phyloP scores from a whole-genome alignment of 768 basidiomycete species.

The Termitomyces sp. region DNA sequence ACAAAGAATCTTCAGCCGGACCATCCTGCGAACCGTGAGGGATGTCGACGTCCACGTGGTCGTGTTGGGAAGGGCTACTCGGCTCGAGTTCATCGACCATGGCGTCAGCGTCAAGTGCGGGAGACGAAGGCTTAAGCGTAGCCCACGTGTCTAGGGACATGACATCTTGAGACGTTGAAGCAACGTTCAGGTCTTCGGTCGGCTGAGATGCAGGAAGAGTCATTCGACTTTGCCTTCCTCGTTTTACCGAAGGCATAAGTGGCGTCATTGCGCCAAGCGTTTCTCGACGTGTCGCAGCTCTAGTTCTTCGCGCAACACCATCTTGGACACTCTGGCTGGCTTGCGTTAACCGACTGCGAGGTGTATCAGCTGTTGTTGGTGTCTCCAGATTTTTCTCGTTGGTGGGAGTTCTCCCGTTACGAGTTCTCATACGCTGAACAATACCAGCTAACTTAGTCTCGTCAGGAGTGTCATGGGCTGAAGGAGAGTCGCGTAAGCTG shows the following conservation, averaged over 20 bases:
- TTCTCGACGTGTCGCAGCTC: slow-evolving; percentile 13
- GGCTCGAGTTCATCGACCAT: slow-evolving; percentile 22
- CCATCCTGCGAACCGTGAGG: slow-evolving; percentile 2
- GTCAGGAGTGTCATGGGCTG: neutral
- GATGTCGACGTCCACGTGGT: neutral
- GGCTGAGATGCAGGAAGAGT: slow-evolving; percentile 7
- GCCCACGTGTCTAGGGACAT: slow-evolving; percentile 18
- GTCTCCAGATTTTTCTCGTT: neutral
- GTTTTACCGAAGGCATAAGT: slow-evolving; percentile 11
- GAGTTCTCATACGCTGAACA: slow-evolving; percentile 36
- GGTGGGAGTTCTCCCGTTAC: slow-evolving; percentile 25
- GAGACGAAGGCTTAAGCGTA: slow-evolving; percentile 16
- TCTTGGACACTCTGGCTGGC: slow-evolving; percentile 6
- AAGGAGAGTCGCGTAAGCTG: neutral
- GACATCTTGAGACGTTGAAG: slow-evolving; percentile 9
- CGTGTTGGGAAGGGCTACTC: slow-evolving; percentile 13
- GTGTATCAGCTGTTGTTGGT: neutral
- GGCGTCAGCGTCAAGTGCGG: slow-evolving; percentile 14
- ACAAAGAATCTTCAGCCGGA: slow-evolving; percentile 29
- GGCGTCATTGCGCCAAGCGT: slow-evolving; percentile 16
- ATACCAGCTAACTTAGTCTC: slow-evolving; percentile 18
- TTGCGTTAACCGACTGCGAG: neutral
- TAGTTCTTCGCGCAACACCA: slow-evolving; percentile 20
- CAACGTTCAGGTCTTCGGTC: slow-evolving; percentile 1
- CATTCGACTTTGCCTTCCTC: slow-evolving; percentile 9